These are phyloP conservation scores for Emmonsiellopsis sp. DNA, from an alignment of 2,329 filamentous ascomycete genomes.

Conservation along the genomic window DNA sequence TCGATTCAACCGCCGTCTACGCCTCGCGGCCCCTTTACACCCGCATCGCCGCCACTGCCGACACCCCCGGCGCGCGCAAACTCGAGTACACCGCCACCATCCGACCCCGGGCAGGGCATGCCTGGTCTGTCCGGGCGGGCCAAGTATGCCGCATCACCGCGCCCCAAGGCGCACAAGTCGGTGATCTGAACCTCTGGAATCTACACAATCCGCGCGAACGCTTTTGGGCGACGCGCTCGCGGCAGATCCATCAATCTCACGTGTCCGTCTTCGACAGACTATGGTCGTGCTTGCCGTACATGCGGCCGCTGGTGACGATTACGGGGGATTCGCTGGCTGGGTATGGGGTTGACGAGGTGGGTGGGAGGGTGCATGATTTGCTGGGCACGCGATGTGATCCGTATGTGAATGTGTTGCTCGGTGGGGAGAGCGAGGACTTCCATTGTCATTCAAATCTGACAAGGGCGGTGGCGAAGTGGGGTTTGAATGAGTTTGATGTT, in stretches of 20 bases:
- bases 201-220: constrained; percentile 64
- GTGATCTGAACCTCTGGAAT: constrained; percentile 78
- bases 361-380: constrained; percentile 65
- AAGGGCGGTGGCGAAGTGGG: constrained; percentile 59
- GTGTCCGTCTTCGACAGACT: constrained; percentile 62
- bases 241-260: constrained; percentile 69
- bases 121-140: constrained; percentile 62
- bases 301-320: constrained; percentile 66
- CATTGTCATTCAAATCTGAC: constrained; percentile 78
- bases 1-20: constrained; percentile 25
- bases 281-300: constrained; percentile 69
- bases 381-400: constrained; percentile 77
- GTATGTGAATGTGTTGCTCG: constrained; percentile 68
- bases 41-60: constrained; percentile 27
- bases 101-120: constrained; percentile 62
- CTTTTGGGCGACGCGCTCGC: constrained; percentile 72
- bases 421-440: constrained; percentile 63
- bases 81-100: constrained; percentile 47
- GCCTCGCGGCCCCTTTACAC: constrained; percentile 27
- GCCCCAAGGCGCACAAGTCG: constrained; percentile 68
- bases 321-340: constrained; percentile 53
- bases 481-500: constrained; percentile 62
- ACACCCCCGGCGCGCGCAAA: constrained; percentile 18
- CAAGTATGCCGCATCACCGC: constrained; percentile 65
- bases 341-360: constrained; percentile 53